Conservation (phyloP, 345 rosid genomes). For the Acer yangbiense region DNA sequence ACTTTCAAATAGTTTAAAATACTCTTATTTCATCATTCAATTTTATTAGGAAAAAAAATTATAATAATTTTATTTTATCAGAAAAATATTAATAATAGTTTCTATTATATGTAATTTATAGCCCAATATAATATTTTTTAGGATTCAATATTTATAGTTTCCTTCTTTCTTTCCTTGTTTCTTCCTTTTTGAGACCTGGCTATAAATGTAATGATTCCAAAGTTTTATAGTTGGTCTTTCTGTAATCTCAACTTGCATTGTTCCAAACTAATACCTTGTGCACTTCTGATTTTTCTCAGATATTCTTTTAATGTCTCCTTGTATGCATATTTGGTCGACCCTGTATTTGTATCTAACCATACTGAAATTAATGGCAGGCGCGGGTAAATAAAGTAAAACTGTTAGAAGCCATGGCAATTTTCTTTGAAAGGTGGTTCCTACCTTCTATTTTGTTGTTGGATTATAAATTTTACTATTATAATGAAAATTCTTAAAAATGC, state of each 20-base stretch:
- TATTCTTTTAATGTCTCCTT: background rate
- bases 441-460: slow-evolving; percentile 9
- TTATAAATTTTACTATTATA: slow-evolving; percentile 15
- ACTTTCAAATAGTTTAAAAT: too few species aligned
- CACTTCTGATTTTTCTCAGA: background rate
- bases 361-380: slow-evolving; percentile 53
- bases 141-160: background rate
- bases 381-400: slow-evolving; percentile 74
- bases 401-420: slow-evolving; percentile 82
- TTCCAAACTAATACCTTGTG: background rate
- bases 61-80: too few species aligned
- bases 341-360: slow-evolving; percentile 18
- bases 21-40: background rate
- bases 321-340: background rate
- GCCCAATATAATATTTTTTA: background rate
- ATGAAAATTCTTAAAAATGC: slow-evolving; percentile 28
- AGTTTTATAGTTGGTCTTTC: background rate
- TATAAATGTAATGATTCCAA: background rate
- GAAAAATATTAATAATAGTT: too few species aligned
- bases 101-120: too few species aligned
- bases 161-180: background rate
- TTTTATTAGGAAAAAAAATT: background rate
- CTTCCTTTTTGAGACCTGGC: background rate
- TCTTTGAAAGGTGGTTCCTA: slow-evolving; percentile 77
- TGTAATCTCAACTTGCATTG: background rate